Evolutionary conservation across 768 basidiomycete genomes (phyloP), one percentile per base, ranked within the genome.

Genomic region (Fomitopsis serialis): DNA sequence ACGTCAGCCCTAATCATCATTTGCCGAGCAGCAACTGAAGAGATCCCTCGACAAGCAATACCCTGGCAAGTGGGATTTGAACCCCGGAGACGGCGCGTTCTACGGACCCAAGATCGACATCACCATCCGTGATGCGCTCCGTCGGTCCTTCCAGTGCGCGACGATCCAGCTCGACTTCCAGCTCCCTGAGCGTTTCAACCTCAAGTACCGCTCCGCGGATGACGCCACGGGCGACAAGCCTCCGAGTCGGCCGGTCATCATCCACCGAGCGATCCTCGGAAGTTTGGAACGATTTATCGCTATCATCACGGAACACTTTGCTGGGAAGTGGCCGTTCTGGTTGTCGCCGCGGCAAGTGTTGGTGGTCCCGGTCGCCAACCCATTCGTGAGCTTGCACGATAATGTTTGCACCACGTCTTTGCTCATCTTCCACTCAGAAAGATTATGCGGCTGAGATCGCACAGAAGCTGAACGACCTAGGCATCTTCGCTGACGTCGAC

Each of bases 291-390:
- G 97, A 1, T 98, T 98, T 74, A 92, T 97, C 50, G 95, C 92
- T 42, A 98, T 98, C 63, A 84, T 95, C 57, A 98, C 93, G 2
- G 97, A 99, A 68, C 94, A 98, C 66, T 95, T 92, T 64, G 96
- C 86, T 42, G 97, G 97, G 11, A 98, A 98, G 74, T 99, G 97
- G 92, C 97, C 97, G 2, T 97, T 98, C 79, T 99, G 97, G 97
- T 63, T 98, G 47, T 94, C 91, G 0, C 97, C 97, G n/a, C 81
- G 97, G 34, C 97, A 98, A 72, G 85, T 96, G 25, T 73, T 97
- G 19, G 89, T 98, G 54, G 89, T 99, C 46, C 97, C 97, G 1
- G 93, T 98, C 17, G 92, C 94, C 9, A 81, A 78, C 15, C 85
- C 92, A 43, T 97, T 85, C 69, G 93, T 95, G 66, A 66, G 89